Percentiles rank a stretch among this genome's conserved stretches.
Evolutionary conservation across 257 asterid species (phyloP).

Genomic region (Solanum paucissectum): DNA sequence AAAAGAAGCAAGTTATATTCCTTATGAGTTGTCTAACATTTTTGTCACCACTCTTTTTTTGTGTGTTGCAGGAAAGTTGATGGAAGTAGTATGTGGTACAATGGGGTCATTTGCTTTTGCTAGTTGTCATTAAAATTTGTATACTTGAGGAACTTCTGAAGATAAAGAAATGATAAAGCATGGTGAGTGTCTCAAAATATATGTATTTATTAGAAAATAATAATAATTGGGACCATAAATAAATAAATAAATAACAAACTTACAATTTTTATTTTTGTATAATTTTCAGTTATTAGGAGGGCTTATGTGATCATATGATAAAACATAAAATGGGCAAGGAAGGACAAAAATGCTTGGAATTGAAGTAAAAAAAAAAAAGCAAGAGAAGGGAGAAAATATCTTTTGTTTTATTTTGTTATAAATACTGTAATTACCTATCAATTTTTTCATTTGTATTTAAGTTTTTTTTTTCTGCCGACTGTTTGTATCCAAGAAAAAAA

Average conservation of each 20-base stretch:
- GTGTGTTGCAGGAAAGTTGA: slow-evolving; percentile 55
- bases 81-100: slow-evolving; percentile 73
- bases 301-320: slow-evolving; percentile 10
- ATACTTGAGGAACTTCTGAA: slow-evolving; percentile 6
- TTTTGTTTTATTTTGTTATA: slow-evolving; percentile 27
- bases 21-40: neutral
- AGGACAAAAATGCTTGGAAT: slow-evolving; percentile 16
- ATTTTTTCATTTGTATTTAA: slow-evolving; percentile 64
- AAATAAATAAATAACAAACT: neutral
- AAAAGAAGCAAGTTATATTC: neutral
- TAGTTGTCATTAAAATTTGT: slow-evolving; percentile 49
- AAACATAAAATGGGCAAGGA: slow-evolving; percentile 16
- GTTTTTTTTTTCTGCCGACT: slow-evolving; percentile 31
- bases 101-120: slow-evolving; percentile 71
- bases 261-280: neutral
- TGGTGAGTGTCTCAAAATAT: slow-evolving; percentile 11
- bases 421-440: slow-evolving; percentile 74
- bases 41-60: neutral
- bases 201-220: neutral
- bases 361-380: slow-evolving; percentile 19
- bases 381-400: slow-evolving; percentile 14
- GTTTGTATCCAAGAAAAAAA: slow-evolving; percentile 9
- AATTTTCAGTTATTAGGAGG: slow-evolving; percentile 23
- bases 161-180: slow-evolving; percentile 11
- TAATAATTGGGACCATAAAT: neutral